Evolutionary conservation across 768 basidiomycete species (phyloP).

Genomic region (Mycena maculata): DNA sequence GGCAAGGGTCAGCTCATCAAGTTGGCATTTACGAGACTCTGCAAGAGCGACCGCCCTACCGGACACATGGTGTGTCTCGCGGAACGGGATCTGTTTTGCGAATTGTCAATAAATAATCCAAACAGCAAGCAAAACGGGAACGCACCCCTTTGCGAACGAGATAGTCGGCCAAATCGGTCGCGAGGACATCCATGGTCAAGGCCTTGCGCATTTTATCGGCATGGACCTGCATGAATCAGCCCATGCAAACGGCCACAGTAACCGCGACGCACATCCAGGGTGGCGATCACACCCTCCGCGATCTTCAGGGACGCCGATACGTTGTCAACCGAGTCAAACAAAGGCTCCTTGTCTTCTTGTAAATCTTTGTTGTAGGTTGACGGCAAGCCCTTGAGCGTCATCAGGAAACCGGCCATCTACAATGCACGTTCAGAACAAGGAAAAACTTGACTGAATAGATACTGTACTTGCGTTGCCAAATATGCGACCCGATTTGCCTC

Average conservation of each 20-base stretch:
- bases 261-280: slow-evolving; percentile 73
- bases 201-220: slow-evolving; percentile 90
- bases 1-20: slow-evolving; percentile 81
- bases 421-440: slow-evolving; percentile 7
- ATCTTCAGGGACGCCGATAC: slow-evolving; percentile 90
- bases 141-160: slow-evolving; percentile 97
- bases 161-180: slow-evolving; percentile 99
- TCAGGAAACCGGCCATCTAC: slow-evolving; percentile 96
- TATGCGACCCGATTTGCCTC: slow-evolving; percentile 94
- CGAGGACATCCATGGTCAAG: slow-evolving; percentile 96
- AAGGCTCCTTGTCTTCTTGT: slow-evolving; percentile 97
- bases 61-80: slow-evolving; percentile 98
- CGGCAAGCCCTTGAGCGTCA: slow-evolving; percentile 96
- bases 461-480: slow-evolving; percentile 82
- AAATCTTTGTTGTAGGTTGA: slow-evolving; percentile 99
- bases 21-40: slow-evolving; percentile 81
- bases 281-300: slow-evolving; percentile 93
- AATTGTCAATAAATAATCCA: slow-evolving; percentile 2
- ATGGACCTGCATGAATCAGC: slow-evolving; percentile 69
- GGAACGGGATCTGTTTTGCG: slow-evolving; percentile 86
- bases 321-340: slow-evolving; percentile 95
- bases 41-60: slow-evolving; percentile 96
- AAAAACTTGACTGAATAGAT: neutral
- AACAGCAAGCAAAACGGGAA: slow-evolving; percentile 34
- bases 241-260: neutral